A percentile compares a stretch with the other conserved stretches of the same genome.
Conservation (phyloP, 108 stramenopile genomes). For the Pseudonitzschia delicatissima region DNA sequence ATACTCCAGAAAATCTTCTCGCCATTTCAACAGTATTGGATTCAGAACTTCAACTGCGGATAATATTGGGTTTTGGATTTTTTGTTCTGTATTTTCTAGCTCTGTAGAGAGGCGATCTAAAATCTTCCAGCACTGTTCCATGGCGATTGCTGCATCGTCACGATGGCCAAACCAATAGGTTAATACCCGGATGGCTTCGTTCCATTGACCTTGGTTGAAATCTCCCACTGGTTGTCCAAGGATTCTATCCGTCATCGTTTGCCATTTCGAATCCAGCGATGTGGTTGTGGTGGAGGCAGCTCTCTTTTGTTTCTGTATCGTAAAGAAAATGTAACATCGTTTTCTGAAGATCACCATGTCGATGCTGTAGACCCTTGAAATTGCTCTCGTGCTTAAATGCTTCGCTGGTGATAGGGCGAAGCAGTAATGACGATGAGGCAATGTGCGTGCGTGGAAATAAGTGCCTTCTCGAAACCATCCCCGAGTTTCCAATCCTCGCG, state of each 20-base stretch:
- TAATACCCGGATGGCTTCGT: not conserved
- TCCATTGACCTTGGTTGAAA: not conserved
- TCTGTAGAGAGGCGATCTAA: slow-evolving; percentile 7
- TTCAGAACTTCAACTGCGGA: slow-evolving; percentile 10
- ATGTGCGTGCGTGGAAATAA: no score
- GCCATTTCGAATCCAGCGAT: slow-evolving; percentile 6
- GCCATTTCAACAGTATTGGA: slow-evolving; percentile 10
- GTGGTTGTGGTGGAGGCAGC: not conserved
- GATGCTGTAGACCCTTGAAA: no score
- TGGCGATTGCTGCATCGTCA: not conserved
- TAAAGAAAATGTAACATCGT: no score
- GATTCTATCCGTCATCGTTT: slow-evolving; percentile 8
- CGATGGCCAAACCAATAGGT: not conserved
- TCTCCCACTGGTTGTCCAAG: not conserved
- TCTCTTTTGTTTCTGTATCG: no score
- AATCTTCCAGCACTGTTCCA: slow-evolving; percentile 6
- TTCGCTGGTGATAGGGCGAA: no score
- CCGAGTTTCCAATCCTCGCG: no score
- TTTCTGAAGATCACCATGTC: no score
- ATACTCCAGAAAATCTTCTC: not conserved
- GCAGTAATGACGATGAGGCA: no score
- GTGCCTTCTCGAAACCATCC: no score
- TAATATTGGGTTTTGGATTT: not conserved
- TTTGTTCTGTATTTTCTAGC: not conserved
- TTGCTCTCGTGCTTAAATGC: no score